Conservation (phyloP, 768 basidiomycete species). For the Jaapia argillacea region DNA sequence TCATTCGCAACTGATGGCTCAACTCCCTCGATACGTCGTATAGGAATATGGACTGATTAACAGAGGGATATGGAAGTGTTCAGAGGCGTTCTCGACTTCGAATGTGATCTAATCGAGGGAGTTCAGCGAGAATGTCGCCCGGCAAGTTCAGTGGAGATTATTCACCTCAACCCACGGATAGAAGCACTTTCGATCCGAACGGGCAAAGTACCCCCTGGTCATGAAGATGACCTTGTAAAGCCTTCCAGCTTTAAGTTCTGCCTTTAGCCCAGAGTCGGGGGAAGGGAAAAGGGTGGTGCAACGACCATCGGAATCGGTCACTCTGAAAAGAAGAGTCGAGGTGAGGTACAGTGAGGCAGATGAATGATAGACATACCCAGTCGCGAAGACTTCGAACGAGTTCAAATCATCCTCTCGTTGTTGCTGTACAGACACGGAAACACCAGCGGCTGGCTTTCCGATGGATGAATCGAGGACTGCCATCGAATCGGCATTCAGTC, state of each 20-base stretch:
- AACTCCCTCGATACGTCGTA: conserved; percentile 92
- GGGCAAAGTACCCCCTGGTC: conserved; percentile 74
- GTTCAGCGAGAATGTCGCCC: conserved; percentile 5
- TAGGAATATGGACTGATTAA: conserved; percentile 86
- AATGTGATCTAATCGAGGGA: conserved; percentile 54
- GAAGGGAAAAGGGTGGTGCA: conserved; percentile 65
- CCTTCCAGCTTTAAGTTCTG: conserved; percentile 39
- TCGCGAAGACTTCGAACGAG: conserved; percentile 43
- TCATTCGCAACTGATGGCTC: conserved; percentile 6
- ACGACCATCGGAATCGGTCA: conserved; percentile 76
- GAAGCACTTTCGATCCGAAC: conserved; percentile 54
- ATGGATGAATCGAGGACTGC: conserved; percentile 80
- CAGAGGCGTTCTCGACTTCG: conserved; percentile 53
- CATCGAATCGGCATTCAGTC: too few species aligned
- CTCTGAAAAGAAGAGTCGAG: conserved; percentile 27
- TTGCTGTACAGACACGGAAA: conserved; percentile 53
- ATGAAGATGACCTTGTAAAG: conserved; percentile 82
- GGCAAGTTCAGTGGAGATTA: background rate
- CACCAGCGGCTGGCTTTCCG: conserved; percentile 71
- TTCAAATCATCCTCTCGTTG: conserved; percentile 30
- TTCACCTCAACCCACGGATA: conserved; percentile 87
- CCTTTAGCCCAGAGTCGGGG: conserved; percentile 32
- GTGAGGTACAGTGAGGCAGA: background rate
- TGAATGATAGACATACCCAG: conserved; percentile 35
- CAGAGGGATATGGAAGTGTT: conserved; percentile 90